Base-by-base conservation (phyloP, 441 rosid species). In the Lepidium campestre region DNA sequence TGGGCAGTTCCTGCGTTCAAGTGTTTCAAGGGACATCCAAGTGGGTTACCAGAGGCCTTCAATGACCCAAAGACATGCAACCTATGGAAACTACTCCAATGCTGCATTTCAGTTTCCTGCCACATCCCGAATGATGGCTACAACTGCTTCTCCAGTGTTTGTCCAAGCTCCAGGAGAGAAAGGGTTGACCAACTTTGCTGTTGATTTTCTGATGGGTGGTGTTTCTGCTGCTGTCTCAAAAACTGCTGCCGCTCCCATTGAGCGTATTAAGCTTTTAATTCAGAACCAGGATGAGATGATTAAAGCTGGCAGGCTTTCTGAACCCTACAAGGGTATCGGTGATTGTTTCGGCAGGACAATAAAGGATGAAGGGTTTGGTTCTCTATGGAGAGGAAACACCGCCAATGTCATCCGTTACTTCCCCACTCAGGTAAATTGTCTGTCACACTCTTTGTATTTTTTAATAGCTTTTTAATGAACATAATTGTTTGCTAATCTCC, bases 231-330 rank as follows among this genome's bases (percentile, higher is more conserved):
- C 88, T 10, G 88, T 84, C 4, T 84, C 88, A 0, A 84, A 84
- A 39, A 82, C 88, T 2, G 86, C 86, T 61, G 89, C 88, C 44
- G 89, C 89, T 41, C 88, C 88, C 3, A 84, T 84, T 5, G 88
- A 84, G 77, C 88, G 88, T 62, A 84, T 84, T 62, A 84, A 84
- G 79, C 88, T 84, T 41, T 37, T 84, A 72, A 84, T 84, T 35
- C 88, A 84, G 75, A 84, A 84, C 67, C 88, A 84, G 71, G 85
- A 84, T 46, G 86, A 84, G 80, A 84, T 84, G 88, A 68, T 84
- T 39, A 82, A 84, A 75, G 46, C 45, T 12, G 89, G 86, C 10
- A 64, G 86, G 69, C 82, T 84, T 1, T 77, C 85, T 67, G 82
- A 84, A 27, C 89, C 86, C 4, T 84, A 84, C 83, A 82, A 82